Base-by-base conservation (phyloP, 371 early-diverging fungal species). In the Umbelopsis sp. region DNA sequence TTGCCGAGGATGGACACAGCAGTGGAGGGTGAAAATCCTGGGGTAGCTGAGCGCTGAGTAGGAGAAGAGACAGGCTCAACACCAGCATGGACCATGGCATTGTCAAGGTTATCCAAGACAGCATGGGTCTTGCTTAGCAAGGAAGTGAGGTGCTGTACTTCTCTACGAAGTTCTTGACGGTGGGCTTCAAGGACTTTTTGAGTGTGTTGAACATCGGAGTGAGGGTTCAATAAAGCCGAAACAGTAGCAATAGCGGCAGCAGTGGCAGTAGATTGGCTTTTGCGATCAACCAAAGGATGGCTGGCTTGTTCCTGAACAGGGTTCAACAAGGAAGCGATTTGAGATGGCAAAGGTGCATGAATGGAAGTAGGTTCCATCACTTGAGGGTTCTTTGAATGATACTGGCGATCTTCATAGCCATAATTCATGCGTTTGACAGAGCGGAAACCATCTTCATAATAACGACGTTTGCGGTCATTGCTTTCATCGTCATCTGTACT, bases 111-210 rank as follows among this genome's bases (percentile, higher is more conserved):
- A 68, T 78, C 80, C 63, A 90, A 74, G 64, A 90, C 85, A 20
- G 86, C 86, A 7, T 88, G 83, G 1, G 90, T 87, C 53, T 85
- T 80, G 44, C 78, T 79, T n/a, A 90, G 69, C 20, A 90, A 71
- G 71, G 78, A 82, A 8, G 84, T 86, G 46, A 90, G 69, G 69
- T 87, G 82, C 3, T 81, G 75, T 20, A 90, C 84, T 72, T 90
- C 88, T 45, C 85, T 80, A 65, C 87, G 88, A 48, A 90, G 70
- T 68, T 90, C 87, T 65, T 86, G 80, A 20, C 89, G 84, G 69
- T 89, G 87, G 29, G 86, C 86, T 70, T 86, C 80, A 20, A 87
- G 74, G 37, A 82, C 81, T 67, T 84, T 77, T 12, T 82, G 76
- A 29, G 73, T 84, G 5, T 73, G 65, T 44, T 72, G 70, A 16